Evolutionary conservation across 768 basidiomycete genomes (phyloP), one percentile per base, ranked within the genome.

Genomic region (Leucosporidium scottii): DNA sequence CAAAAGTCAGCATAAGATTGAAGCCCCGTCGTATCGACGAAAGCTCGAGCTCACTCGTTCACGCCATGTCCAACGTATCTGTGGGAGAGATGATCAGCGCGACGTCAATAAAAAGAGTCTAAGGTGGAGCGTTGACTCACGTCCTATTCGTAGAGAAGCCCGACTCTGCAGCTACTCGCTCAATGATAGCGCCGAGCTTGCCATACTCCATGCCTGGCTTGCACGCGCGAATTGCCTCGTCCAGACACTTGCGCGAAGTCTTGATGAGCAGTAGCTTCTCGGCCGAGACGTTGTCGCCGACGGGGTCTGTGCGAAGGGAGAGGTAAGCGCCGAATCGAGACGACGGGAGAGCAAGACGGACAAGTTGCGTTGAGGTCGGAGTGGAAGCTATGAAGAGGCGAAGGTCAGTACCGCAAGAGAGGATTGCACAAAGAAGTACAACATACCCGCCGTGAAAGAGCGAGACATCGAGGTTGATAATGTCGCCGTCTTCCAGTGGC

Each of bases 131-230:
- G 5, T 2, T 4, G 30, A n/a, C 57, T 8, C 93, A 98, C 34
- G 87, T 87, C 75, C 91, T 85, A 36, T 98, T 92, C 51, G 90
- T 88, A n/a, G 89, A 84, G 79, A 91, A 98, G 9, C 87, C 88
- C 65, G 87, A 87, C 23, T 86, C 82, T 64, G 86, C 86, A 50
- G 91, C 90, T 61, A 94, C 82, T 20, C 89, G 88, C 77, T 98
- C 96, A 73, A 94, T 93, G 58, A 80, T 82, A 78, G 88, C 90
- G 59, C 92, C 92, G 62, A 94, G 79, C 78, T 94, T 91, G 64
- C 90, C 86, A 80, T 91, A 90, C 64, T 93, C 81, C 48, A 87
- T 85, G 13, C 94, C 96, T 6, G 96, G 96, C 79, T 92, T 96
- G 82, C 93, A 97, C 13, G 89, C 79, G 61, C 86, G 87, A 76